Evolutionary conservation across 2,329 filamentous ascomycete species (phyloP).

Genomic region (Aspergillus niger): DNA sequence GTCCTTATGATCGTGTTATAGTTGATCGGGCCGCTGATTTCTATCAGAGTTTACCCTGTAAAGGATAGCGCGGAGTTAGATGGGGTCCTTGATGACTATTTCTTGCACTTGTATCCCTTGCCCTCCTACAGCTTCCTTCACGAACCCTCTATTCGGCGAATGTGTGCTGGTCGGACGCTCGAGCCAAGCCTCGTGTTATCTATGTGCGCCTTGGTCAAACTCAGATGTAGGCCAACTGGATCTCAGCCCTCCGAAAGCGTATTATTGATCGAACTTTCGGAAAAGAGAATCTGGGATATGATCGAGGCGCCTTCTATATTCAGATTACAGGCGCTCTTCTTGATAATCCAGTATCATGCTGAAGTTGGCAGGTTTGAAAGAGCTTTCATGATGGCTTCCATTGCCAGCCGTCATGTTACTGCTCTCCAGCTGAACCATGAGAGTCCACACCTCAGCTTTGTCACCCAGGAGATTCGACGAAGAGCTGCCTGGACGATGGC

Average conservation of each 20-base stretch:
- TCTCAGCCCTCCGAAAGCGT: not conserved
- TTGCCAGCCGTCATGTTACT: not conserved
- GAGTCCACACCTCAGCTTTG: not conserved
- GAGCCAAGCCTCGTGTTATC: not conserved
- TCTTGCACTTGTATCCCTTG: not conserved
- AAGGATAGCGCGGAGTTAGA: not conserved
- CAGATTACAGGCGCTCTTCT: not conserved
- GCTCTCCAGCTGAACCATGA: not conserved
- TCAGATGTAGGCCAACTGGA: not conserved
- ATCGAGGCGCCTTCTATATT: not conserved
- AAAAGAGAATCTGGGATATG: not conserved
- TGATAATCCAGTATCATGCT: conserved; percentile 2
- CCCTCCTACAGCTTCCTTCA: conserved; percentile 4
- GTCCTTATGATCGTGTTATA: not conserved
- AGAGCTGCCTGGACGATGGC: conserved; percentile 5
- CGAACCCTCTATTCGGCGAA: not conserved
- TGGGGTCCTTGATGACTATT: not conserved
- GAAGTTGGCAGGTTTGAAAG: not conserved
- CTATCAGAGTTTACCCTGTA: not conserved
- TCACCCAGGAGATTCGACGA: not conserved
- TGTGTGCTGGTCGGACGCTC: not conserved
- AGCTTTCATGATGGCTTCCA: not conserved
- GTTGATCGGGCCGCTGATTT: not conserved
- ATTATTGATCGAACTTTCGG: not conserved
- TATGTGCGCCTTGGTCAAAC: not conserved